Evolutionary conservation across 2,329 filamentous ascomycete species (phyloP), one percentile per base, ranked within the genome.

Genomic region (Onygenales sp.): DNA sequence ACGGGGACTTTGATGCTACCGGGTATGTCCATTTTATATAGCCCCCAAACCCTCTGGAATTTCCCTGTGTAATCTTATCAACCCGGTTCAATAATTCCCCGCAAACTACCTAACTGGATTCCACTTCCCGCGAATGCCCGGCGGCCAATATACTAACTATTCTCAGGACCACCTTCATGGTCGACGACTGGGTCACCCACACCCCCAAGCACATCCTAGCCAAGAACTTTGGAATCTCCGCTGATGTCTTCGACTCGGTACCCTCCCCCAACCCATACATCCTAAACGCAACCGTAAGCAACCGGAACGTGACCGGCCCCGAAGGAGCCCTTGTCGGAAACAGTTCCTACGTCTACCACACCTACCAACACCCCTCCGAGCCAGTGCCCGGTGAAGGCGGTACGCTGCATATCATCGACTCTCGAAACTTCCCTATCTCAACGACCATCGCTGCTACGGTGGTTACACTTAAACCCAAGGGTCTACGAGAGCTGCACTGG

Each of bases 171-270:
- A 86, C 84, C 0, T 87, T 87, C 73, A 85, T 82, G 69, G 75
- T 87, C 27, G 83, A 84, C 57, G 84, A 87, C 69, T 87, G 84
- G 84, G 74, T 87, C 38, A 71, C 78, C 0, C 83, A 86, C 62
- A 87, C 83, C 0, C 84, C 84, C 0, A 79, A 78, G 52, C 70
- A 73, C 1, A 74, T 87, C 44, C 71, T 87, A 0, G 83, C 83
- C 38, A 86, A 85, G 70, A 87, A 86, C 71, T 86, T 87, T 58
- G 81, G 82, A 21, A 75, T 87, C 17, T 73, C 80, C 48, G 73
- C 76, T 21, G 77, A 77, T 0, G 75, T 83, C 45, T 86, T 87
- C 57, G 73, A 79, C 57, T 74, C 73, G 6, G 70, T 86, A 21
- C 83, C 82, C 0, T 61, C 72, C 0, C 72, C 76, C 1, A 79